Evolutionary conservation across 257 asterid species (phyloP).

Genomic region (Anisodus tanguticus): DNA sequence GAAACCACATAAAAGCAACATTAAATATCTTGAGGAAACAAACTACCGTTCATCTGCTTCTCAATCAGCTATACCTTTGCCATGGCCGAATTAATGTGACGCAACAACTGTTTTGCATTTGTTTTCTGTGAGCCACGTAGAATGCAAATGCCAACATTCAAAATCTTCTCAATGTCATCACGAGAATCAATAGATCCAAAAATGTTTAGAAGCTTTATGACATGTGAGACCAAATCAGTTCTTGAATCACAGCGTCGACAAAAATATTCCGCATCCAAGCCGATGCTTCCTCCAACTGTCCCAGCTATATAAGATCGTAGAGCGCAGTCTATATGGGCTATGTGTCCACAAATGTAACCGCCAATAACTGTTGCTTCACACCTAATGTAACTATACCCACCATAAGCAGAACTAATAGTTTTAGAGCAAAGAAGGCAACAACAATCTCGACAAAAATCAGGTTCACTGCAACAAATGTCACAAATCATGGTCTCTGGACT

Average conservation of each 20-base stretch:
- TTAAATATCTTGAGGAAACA: constrained; percentile 32
- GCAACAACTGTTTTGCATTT: constrained; percentile 55
- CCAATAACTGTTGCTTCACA: constrained; percentile 62
- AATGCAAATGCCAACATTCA: constrained; percentile 55
- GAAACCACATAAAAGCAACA: constrained; percentile 31
- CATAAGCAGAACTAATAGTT: constrained; percentile 43
- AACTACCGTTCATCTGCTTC: constrained; percentile 21
- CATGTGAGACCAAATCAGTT: constrained; percentile 68
- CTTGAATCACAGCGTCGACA: constrained; percentile 90
- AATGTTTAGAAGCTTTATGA: constrained; percentile 50
- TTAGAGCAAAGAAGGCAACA: constrained; percentile 82
- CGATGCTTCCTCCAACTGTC: constrained; percentile 77
- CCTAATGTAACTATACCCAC: constrained; percentile 54
- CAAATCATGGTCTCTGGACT: constrained; percentile 57
- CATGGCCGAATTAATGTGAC: constrained; percentile 56
- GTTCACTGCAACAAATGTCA: constrained; percentile 78
- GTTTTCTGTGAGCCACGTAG: constrained; percentile 60
- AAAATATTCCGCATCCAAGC: constrained; percentile 80
- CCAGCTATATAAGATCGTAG: constrained; percentile 86
- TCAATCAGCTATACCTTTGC: constrained; percentile 60
- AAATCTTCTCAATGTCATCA: constrained; percentile 56
- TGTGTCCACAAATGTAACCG: constrained; percentile 70
- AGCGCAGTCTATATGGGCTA: constrained; percentile 77
- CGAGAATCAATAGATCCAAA: constrained; percentile 57
- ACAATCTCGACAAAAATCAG: constrained; percentile 80